Evolutionary conservation across 345 rosid genomes (phyloP).

Genomic region (Alliaria petiolata): DNA sequence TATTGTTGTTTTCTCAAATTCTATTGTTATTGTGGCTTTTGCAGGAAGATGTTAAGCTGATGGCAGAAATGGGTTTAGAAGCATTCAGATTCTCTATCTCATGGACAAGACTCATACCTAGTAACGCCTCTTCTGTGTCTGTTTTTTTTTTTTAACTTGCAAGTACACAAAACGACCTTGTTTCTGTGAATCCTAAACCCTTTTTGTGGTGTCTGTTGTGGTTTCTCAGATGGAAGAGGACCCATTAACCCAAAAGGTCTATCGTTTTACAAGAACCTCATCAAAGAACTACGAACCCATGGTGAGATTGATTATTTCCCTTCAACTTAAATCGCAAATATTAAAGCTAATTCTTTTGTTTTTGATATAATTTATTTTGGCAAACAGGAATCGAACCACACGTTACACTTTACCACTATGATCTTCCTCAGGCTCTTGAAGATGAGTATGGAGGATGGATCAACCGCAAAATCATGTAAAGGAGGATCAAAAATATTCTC

Average conservation of each 20-base stretch:
- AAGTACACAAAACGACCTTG: not conserved
- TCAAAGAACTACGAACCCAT: slow-evolving; percentile 44
- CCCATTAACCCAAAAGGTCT: slow-evolving; percentile 55
- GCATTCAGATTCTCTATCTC: slow-evolving; percentile 81
- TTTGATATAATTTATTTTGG: not conserved
- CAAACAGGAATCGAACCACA: slow-evolving; percentile 60
- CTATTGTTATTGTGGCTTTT: not conserved
- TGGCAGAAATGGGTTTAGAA: slow-evolving; percentile 59
- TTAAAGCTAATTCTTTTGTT: not conserved
- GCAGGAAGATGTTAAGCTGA: slow-evolving; percentile 79
- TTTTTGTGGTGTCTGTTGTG: not conserved
- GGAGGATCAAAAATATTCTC: not conserved
- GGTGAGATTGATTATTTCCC: slow-evolving; percentile 30
- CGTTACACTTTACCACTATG: slow-evolving; percentile 49
- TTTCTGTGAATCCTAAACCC: not conserved
- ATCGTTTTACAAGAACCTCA: slow-evolving; percentile 53
- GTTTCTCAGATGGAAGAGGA: slow-evolving; percentile 60
- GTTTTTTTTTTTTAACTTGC: not conserved
- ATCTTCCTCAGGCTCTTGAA: slow-evolving; percentile 70
- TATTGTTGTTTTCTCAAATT: not conserved
- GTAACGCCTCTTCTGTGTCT: slow-evolving; percentile 28
- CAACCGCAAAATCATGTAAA: slow-evolving; percentile 55
- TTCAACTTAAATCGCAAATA: not conserved
- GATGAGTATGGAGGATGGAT: slow-evolving; percentile 80
- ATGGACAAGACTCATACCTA: slow-evolving; percentile 78